Percentiles rank a stretch among this genome's conserved stretches.
Conservation (phyloP, 2,329 filamentous ascomycete species). For the Paecilomyces niveus region DNA sequence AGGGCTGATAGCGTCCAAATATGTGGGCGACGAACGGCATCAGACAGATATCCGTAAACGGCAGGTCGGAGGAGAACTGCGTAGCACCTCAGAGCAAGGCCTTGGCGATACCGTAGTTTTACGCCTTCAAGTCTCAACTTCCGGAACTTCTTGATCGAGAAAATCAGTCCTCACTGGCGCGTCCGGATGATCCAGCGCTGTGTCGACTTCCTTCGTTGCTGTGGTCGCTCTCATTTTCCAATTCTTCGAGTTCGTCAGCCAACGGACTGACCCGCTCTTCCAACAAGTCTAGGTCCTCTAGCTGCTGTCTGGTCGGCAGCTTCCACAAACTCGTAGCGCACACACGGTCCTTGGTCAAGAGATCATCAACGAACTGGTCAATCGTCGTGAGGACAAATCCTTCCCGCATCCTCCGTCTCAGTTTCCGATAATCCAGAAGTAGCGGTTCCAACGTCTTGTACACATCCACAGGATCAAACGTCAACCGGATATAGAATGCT, state of each 20-base stretch:
- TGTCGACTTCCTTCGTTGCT: constrained; percentile 13
- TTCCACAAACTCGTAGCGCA: constrained; percentile 92
- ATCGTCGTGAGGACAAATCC: constrained; percentile 72
- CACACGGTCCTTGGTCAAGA: constrained; percentile 80
- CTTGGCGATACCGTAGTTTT: not conserved
- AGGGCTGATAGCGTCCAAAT: not conserved
- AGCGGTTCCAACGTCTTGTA: constrained; percentile 75
- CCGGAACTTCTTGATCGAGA: not conserved
- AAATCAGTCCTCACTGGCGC: constrained; percentile 22
- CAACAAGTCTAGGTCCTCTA: constrained; percentile 84
- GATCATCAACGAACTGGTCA: constrained; percentile 89
- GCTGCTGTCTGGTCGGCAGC: constrained; percentile 68
- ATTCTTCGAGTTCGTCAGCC: constrained; percentile 52
- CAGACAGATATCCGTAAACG: not conserved
- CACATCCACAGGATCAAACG: constrained; percentile 73
- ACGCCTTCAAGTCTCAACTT: not conserved
- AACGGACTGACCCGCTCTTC: constrained; percentile 80
- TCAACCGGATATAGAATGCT: constrained; percentile 87
- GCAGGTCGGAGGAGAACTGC: not conserved
- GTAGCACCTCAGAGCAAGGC: not conserved
- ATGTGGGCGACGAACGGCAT: not conserved
- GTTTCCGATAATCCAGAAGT: constrained; percentile 73
- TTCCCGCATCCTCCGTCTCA: constrained; percentile 67
- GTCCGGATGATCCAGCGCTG: constrained; percentile 7
- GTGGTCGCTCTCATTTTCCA: constrained; percentile 13